Conservation (phyloP, 2,329 filamentous ascomycete species). For the Aspergillus pseudoviridinutans region DNA sequence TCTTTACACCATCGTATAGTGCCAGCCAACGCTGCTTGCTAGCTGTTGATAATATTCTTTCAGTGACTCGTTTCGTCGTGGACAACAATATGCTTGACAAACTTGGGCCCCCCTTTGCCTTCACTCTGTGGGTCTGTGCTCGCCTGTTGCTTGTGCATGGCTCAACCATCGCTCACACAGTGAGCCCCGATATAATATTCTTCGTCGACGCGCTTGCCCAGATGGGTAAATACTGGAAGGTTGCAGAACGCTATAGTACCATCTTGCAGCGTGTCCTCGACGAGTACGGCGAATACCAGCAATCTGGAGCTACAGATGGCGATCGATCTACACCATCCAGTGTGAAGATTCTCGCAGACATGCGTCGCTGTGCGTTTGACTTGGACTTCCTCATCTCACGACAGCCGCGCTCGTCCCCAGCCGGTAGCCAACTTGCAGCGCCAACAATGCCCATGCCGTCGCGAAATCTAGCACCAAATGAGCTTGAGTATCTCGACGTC, state of each 20-base stretch:
- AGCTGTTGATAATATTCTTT: slow-evolving; percentile 78
- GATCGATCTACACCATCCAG: slow-evolving; percentile 75
- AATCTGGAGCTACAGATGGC: slow-evolving; percentile 54
- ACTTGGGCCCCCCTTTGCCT: slow-evolving; percentile 85
- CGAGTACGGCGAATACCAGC: slow-evolving; percentile 76
- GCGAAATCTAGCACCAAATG: slow-evolving; percentile 68
- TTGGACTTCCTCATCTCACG: slow-evolving; percentile 84
- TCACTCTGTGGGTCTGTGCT: slow-evolving; percentile 87
- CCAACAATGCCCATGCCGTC: slow-evolving; percentile 44
- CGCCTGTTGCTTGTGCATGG: slow-evolving; percentile 84
- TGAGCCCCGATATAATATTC: slow-evolving; percentile 73
- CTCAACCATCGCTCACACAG: slow-evolving; percentile 79
- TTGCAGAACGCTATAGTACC: slow-evolving; percentile 75
- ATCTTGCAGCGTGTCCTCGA: slow-evolving; percentile 79
- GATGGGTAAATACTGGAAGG: slow-evolving; percentile 80
- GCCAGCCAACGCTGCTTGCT: slow-evolving; percentile 78
- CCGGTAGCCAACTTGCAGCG: slow-evolving; percentile 28
- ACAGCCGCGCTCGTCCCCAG: slow-evolving; percentile 56
- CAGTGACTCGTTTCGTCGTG: slow-evolving; percentile 73
- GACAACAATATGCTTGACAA: slow-evolving; percentile 71
- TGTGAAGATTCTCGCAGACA: slow-evolving; percentile 83
- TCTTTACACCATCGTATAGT: slow-evolving; percentile 84
- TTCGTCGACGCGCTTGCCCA: slow-evolving; percentile 78
- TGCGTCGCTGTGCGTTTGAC: slow-evolving; percentile 86
- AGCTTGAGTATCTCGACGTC: slow-evolving; percentile 85